Conservation (phyloP, 208 protist species). For the Acanthamoeba sp. region DNA sequence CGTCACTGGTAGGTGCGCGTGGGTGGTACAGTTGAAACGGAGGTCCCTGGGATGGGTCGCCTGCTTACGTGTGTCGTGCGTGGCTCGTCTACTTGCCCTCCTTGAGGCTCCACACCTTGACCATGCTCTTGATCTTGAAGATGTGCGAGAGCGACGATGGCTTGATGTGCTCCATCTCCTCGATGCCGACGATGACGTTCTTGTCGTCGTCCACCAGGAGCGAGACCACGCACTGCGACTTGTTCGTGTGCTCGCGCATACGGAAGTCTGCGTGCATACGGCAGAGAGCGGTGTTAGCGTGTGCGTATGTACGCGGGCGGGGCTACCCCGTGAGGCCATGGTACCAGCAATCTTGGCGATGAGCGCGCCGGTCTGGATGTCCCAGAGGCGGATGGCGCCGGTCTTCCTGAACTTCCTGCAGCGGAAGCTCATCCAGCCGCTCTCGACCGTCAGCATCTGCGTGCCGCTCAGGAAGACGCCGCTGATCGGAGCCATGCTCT, state of each 20-base stretch:
- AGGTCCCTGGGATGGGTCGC: too few species aligned
- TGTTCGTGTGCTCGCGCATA: slow-evolving; percentile 24
- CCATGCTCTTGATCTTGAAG: slow-evolving; percentile 52
- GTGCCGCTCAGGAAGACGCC: slow-evolving; percentile 25
- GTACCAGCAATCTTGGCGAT: slow-evolving; percentile 50
- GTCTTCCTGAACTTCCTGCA: slow-evolving; percentile 40
- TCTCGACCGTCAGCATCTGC: slow-evolving; percentile 21
- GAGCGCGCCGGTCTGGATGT: slow-evolving; percentile 7
- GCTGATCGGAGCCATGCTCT: slow-evolving; percentile 15
- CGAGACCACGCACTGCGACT: slow-evolving; percentile 57
- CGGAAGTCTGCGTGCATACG: not conserved
- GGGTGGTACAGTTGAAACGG: too few species aligned
- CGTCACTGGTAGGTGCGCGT: too few species aligned
- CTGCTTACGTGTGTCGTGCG: too few species aligned
- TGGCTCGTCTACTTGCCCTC: not conserved
- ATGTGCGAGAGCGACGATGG: slow-evolving; percentile 11
- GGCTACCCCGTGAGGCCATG: not conserved
- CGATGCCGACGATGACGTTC: slow-evolving; percentile 41
- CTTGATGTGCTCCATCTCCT: slow-evolving; percentile 62
- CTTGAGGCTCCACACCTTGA: slow-evolving; percentile 60
- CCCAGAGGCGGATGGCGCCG: slow-evolving; percentile 35
- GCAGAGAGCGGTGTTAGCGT: not conserved
- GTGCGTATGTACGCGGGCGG: too few species aligned
- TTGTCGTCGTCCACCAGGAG: slow-evolving; percentile 45
- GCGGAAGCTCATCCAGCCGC: slow-evolving; percentile 56